Base-by-base conservation (phyloP, 331 rosid species). In the Saraca asoca region DNA sequence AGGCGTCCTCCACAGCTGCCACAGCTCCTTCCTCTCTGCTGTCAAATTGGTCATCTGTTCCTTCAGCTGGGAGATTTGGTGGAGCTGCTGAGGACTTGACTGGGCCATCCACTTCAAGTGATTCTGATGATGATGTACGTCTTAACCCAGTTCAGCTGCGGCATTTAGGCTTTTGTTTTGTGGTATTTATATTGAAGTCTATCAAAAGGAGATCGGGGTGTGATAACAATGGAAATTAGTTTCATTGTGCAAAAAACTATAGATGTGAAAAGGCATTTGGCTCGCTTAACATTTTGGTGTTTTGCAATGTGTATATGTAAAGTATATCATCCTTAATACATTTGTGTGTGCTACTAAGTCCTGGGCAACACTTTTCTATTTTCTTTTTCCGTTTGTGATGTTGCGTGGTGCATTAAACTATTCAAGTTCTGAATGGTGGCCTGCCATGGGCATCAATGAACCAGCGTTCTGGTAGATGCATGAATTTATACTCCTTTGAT, bases 81-180 rank as follows among this genome's bases (percentile, higher is more conserved):
- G 83, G 81, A 24, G 66, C 77, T 38, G 54, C 84, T 14, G 89
- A 85, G 14, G 88, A 79, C 49, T 60, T 86, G 91, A 60, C 67
- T n/a, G 88, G 71, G 58, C 81, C 96, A 2, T 83, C 89, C 14
- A 81, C 79, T 68, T 90, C 97, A 12, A 94, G 97, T 79, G 99
- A 94, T 66, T 94, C 99, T 8, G 99, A 90, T 37, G 93, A 86
- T 6, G 96, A 84, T 64, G 99, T 94, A 75, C 84, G 91, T 65
- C 68, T 48, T 48, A 50, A 37, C 15, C n/a, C 12, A 19, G 52
- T 63, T 63, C 50, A 50, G n/a, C n/a, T n/a, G n/a, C n/a, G n/a
- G n/a, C n/a, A n/a, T n/a, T n/a, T 44, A 0, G 9, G 12, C 42
- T 64, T 29, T 58, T 29, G 9, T 24, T 12, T n/a, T 42, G 14